Conservation (phyloP, 2,329 filamentous ascomycete species). For the Talaromyces pinophilus region DNA sequence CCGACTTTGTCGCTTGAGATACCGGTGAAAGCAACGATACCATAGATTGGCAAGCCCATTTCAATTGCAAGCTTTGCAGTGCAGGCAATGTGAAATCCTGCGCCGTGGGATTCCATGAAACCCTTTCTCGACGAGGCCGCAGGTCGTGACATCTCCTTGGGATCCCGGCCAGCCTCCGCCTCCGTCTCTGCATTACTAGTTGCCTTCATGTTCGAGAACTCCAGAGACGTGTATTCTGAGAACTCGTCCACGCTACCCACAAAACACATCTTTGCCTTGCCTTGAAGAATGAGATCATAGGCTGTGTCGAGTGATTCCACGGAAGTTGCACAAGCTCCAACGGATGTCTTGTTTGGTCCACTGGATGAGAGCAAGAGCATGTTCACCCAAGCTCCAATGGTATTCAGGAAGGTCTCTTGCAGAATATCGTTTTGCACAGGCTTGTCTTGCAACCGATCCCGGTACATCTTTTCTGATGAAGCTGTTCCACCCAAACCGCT, state of each 20-base stretch:
- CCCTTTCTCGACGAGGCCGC: constrained; percentile 95
- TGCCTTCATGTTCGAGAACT: constrained; percentile 99
- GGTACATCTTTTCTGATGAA: constrained; percentile 95
- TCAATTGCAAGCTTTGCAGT: constrained; percentile 20
- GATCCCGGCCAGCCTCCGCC: constrained; percentile 89
- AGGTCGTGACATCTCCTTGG: constrained; percentile 90
- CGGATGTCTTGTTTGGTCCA: constrained; percentile 96
- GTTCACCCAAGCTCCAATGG: constrained; percentile 99
- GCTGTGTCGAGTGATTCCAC: constrained; percentile 97
- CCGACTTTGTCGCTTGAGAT: constrained; percentile 99
- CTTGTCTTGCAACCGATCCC: constrained; percentile 93
- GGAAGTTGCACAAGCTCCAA: constrained; percentile 94
- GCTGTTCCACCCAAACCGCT: constrained; percentile 95
- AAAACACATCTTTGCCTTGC: constrained; percentile 82
- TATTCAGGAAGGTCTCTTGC: constrained; percentile 96
- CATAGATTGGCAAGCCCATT: constrained; percentile 68
- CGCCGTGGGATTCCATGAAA: constrained; percentile 99
- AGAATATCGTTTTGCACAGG: constrained; percentile 98
- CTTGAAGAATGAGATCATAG: constrained; percentile 97
- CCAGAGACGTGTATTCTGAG: constrained; percentile 96
- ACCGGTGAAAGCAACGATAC: constrained; percentile 86
- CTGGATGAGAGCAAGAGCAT: constrained; percentile 97
- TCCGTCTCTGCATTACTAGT: constrained; percentile 98
- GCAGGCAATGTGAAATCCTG: constrained; percentile 53
- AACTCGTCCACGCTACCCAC: constrained; percentile 99